Evolutionary conservation across 1,139 yeast species (phyloP).

Genomic region (Maudiozyma humilis): DNA sequence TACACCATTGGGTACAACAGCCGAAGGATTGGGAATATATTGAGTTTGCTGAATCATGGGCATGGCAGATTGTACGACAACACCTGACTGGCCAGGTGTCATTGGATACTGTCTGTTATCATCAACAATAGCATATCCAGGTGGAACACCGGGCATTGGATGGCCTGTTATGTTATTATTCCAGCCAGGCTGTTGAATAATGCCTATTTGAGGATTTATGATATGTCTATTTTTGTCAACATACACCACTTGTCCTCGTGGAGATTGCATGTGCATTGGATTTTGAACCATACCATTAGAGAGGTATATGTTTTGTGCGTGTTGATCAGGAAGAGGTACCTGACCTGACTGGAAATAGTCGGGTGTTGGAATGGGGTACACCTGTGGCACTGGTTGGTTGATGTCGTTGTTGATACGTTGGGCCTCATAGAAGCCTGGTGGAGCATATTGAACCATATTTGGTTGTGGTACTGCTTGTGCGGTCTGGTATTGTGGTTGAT

Average conservation of each 20-base stretch:
- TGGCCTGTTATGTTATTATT: not conserved
- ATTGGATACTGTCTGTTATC: not conserved
- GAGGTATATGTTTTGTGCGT: not conserved
- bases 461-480: not conserved
- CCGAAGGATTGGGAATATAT: not conserved
- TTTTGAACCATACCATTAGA: not conserved
- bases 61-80: not conserved
- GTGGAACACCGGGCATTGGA: not conserved
- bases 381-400: not conserved
- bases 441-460: not conserved
- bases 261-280: not conserved
- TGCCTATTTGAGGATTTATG: not conserved
- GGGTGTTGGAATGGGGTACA: not conserved
- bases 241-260: not conserved
- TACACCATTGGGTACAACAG: not conserved
- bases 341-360: not conserved
- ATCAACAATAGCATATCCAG: not conserved
- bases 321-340: not conserved
- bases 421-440: not conserved
- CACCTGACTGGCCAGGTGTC: not conserved
- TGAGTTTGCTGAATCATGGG: not conserved
- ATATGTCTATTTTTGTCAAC: slow-evolving; percentile 2
- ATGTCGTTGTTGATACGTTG: not conserved
- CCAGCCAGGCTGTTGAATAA: not conserved
- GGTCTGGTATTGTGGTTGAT: not conserved